Evolutionary conservation across 2,329 filamentous ascomycete genomes (phyloP).

Genomic region (Phialophora verrucosa): DNA sequence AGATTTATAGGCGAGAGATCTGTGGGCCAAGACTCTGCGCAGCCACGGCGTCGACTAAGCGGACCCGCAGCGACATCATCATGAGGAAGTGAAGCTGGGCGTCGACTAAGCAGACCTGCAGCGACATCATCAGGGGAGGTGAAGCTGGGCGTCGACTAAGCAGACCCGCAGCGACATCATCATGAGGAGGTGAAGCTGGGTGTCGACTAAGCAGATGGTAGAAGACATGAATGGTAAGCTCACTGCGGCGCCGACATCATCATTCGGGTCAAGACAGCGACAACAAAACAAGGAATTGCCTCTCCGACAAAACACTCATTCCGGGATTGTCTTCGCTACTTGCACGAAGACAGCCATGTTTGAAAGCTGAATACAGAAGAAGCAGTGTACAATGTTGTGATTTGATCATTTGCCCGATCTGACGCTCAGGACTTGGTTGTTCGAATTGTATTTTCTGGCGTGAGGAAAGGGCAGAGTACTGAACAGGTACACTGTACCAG

Average conservation of each 20-base stretch:
- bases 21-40: slow-evolving; percentile 8
- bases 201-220: not conserved
- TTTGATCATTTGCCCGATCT: not conserved
- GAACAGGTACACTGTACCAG: not conserved
- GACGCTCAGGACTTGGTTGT: not conserved
- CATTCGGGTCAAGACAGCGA: not conserved
- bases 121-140: not conserved
- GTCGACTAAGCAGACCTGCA: not conserved
- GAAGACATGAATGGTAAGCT: too few species aligned
- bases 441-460: not conserved
- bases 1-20: not conserved
- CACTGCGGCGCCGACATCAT: not conserved
- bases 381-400: not conserved
- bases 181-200: not conserved
- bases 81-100: not conserved
- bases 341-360: not conserved
- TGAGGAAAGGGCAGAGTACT: not conserved
- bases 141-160: slow-evolving; percentile 20
- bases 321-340: not conserved
- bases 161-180: slow-evolving; percentile 7
- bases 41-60: slow-evolving; percentile 22
- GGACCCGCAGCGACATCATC: slow-evolving; percentile 4
- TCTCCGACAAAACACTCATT: not conserved
- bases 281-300: not conserved
- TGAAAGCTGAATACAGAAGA: not conserved